phyloP scores from a whole-genome alignment of 305 asterid genomes.

The Solanum aculeatissimum region DNA sequence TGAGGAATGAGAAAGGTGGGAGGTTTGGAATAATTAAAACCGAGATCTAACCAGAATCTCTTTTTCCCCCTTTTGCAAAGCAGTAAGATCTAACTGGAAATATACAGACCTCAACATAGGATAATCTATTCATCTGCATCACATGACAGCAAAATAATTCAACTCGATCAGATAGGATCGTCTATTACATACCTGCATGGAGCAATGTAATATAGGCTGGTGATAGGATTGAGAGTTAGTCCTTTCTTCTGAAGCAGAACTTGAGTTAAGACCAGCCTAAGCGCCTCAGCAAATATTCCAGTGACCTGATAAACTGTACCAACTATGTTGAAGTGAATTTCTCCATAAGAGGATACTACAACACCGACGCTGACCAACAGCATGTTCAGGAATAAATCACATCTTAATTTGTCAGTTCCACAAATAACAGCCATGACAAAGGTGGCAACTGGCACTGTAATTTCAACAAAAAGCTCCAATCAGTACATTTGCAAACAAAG shows the following conservation, averaged over 20 bases:
- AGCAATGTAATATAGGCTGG: conserved; percentile 96
- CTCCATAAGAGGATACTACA: conserved; percentile 94
- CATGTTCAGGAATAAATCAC: conserved; percentile 90
- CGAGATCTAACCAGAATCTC: not conserved
- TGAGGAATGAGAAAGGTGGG: not conserved
- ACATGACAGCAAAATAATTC: not conserved
- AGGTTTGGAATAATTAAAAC: not conserved
- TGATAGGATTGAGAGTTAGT: conserved; percentile 85
- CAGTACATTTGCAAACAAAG: conserved; percentile 10
- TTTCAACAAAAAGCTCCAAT: conserved; percentile 13
- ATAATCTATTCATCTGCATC: not conserved
- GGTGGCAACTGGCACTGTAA: conserved; percentile 99
- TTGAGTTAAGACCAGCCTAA: conserved; percentile 96
- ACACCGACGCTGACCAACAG: conserved; percentile 92
- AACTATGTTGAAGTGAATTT: conserved; percentile 89
- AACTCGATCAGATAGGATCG: not conserved
- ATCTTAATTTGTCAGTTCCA: conserved; percentile 88
- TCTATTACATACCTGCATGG: conserved; percentile 88
- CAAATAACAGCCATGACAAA: conserved; percentile 93
- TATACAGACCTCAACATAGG: not conserved
- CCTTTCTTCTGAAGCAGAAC: conserved; percentile 99
- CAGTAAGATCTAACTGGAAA: not conserved
- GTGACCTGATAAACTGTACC: conserved; percentile 98
- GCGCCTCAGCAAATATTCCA: conserved; percentile 97
- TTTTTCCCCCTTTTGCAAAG: not conserved